A percentile compares a stretch with the other conserved stretches of the same genome.
These are phyloP conservation scores for Priceomyces haplophilus DNA, from an alignment of 805 yeast species.

Conservation along the genomic window DNA sequence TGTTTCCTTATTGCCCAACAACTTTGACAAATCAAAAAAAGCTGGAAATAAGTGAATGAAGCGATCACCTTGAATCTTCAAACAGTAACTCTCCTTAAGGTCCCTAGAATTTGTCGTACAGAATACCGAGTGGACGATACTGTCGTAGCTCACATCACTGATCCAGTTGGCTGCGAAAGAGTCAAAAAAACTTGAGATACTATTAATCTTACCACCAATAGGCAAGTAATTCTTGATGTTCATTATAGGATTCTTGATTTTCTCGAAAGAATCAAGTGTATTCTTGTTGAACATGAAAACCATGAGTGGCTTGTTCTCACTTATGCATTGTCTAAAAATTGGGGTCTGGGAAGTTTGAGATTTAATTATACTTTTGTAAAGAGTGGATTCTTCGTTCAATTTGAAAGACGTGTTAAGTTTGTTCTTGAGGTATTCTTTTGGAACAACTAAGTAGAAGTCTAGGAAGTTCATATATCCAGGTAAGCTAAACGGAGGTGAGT, in stretches of 20 bases:
- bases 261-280: not conserved
- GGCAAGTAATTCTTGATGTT: constrained; percentile 20
- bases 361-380: constrained; percentile 10
- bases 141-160: constrained; percentile 24
- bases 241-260: constrained; percentile 16
- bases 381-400: constrained; percentile 9
- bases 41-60: constrained; percentile 17
- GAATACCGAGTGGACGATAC: constrained; percentile 40
- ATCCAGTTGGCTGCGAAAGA: constrained; percentile 42
- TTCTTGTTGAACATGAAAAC: constrained; percentile 26
- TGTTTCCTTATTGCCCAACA: constrained; percentile 2
- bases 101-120: constrained; percentile 34
- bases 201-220: constrained; percentile 6
- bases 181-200: constrained; percentile 39
- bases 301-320: constrained; percentile 31
- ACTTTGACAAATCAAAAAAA: constrained; percentile 16
- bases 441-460: constrained; percentile 40
- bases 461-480: constrained; percentile 32
- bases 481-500: constrained; percentile 38
- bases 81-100: constrained; percentile 26
- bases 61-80: constrained; percentile 32
- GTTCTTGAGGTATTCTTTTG: constrained; percentile 18
- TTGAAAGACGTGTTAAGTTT: constrained; percentile 3
- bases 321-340: constrained; percentile 22
- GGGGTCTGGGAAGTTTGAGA: constrained; percentile 16